phyloP scores from a whole-genome alignment of 306 rosid species.

The Biancaea sappan region DNA sequence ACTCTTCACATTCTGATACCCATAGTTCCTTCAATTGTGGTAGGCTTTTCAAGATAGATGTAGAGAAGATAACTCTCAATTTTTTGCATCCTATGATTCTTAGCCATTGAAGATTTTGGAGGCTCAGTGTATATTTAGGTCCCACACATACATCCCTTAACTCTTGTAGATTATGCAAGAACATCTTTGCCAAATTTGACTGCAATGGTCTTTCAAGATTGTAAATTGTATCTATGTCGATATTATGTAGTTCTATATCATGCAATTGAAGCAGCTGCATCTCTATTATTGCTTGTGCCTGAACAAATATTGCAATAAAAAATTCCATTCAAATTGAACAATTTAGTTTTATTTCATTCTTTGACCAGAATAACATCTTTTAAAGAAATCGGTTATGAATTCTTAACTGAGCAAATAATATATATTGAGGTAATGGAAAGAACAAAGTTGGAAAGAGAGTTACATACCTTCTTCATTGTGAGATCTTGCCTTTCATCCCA shows the following conservation, averaged over 20 bases:
- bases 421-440: not conserved
- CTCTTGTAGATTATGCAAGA: not conserved
- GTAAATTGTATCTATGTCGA: slow-evolving; percentile 9
- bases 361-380: no score
- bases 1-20: not conserved
- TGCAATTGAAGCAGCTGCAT: not conserved
- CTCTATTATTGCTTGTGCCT: not conserved
- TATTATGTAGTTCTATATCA: not conserved
- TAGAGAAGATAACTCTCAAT: not conserved
- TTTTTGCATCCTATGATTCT: not conserved
- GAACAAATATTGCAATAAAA: not conserved
- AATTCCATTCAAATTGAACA: not conserved
- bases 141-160: slow-evolving; percentile 28
- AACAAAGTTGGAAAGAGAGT: not conserved
- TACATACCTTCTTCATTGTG: not conserved
- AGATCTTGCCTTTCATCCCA: not conserved
- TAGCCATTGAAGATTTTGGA: slow-evolving; percentile 11
- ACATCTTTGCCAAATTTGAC: not conserved
- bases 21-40: not conserved
- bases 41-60: slow-evolving; percentile 7
- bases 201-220: not conserved
- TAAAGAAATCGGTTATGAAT: not conserved
- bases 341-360: no score
- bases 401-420: not conserved
- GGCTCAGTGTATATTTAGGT: not conserved